Percentiles rank a stretch among this genome's conserved stretches.
Conservation (phyloP, 352 stramenopile species). For the Globisporangium parvum region DNA sequence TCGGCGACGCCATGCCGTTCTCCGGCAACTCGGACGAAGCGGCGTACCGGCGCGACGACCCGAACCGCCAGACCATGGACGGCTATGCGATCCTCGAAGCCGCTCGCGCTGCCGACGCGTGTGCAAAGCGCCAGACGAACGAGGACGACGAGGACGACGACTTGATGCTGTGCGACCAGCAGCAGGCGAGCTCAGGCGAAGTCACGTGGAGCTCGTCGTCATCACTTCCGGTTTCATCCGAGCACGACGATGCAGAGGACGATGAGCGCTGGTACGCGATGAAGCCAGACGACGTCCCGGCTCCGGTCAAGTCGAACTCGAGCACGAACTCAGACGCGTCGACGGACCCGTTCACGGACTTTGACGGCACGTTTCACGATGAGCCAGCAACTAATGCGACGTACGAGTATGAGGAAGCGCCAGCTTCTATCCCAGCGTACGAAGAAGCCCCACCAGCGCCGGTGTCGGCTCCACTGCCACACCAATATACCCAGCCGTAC, state of each 20-base stretch:
- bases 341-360: conserved; percentile 13
- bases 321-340: conserved; percentile 10
- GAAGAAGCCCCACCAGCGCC: neutral
- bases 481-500: neutral
- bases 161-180: neutral
- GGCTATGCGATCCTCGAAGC: conserved; percentile 27
- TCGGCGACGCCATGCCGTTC: conserved; percentile 19
- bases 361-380: conserved; percentile 17
- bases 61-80: conserved; percentile 17
- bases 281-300: conserved; percentile 7
- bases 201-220: conserved; percentile 15
- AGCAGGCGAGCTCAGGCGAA: conserved; percentile 10
- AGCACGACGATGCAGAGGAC: conserved; percentile 6
- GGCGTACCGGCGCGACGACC: conserved; percentile 27
- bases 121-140: neutral
- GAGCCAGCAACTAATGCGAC: neutral
- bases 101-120: conserved; percentile 16
- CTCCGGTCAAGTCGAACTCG: conserved; percentile 10
- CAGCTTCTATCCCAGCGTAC: no score
- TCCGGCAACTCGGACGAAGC: conserved; percentile 27
- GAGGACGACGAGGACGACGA: conserved; percentile 8
- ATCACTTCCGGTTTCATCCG: conserved; percentile 1
- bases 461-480: neutral
- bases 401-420: no score
- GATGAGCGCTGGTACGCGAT: conserved; percentile 19